Evolutionary conservation across 371 early-diverging fungal genomes (phyloP).

Genomic region (Paramicrosporidium saccamoebae): DNA sequence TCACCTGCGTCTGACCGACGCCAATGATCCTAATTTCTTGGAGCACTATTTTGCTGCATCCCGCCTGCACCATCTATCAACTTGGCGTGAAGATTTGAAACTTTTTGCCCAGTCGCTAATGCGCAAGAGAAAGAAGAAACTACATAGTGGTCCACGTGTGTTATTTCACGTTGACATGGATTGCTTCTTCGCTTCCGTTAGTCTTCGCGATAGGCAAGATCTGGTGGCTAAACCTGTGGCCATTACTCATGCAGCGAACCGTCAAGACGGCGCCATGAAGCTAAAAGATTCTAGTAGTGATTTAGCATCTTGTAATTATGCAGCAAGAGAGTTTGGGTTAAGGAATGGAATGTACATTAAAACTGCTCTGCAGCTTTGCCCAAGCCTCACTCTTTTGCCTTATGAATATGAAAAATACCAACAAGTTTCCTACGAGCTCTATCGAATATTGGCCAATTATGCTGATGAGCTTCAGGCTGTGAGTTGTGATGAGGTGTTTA

Average conservation of each 20-base stretch:
- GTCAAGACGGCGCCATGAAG: too few species aligned
- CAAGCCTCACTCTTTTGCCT: constrained; percentile 8
- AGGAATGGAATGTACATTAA: constrained; percentile 12
- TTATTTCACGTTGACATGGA: constrained; percentile 69
- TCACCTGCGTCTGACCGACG: constrained; percentile 5
- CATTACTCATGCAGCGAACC: constrained; percentile 5
- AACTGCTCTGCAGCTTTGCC: constrained; percentile 9
- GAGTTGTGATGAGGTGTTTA: constrained; percentile 34
- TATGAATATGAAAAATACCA: constrained; percentile 52
- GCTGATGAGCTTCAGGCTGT: constrained; percentile 38
- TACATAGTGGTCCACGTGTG: neutral
- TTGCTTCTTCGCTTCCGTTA: constrained; percentile 62
- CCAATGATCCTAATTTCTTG: constrained; percentile 20
- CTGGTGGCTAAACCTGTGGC: constrained; percentile 17
- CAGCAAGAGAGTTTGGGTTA: constrained; percentile 11
- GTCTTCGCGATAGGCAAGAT: constrained; percentile 23
- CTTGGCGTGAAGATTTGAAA: constrained; percentile 10
- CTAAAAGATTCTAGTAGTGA: constrained; percentile 4
- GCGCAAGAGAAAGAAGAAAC: neutral
- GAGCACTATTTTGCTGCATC: constrained; percentile 32
- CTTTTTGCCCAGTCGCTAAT: neutral
- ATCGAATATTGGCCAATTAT: constrained; percentile 17
- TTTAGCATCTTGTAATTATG: constrained; percentile 12
- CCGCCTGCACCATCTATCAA: constrained; percentile 38
- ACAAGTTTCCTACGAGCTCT: constrained; percentile 19